A percentile compares a stretch with the other conserved stretches of the same genome.
Evolutionary conservation across 1,284 basidiomycete species (phyloP).

Genomic region (Puccinia brachypodii): DNA sequence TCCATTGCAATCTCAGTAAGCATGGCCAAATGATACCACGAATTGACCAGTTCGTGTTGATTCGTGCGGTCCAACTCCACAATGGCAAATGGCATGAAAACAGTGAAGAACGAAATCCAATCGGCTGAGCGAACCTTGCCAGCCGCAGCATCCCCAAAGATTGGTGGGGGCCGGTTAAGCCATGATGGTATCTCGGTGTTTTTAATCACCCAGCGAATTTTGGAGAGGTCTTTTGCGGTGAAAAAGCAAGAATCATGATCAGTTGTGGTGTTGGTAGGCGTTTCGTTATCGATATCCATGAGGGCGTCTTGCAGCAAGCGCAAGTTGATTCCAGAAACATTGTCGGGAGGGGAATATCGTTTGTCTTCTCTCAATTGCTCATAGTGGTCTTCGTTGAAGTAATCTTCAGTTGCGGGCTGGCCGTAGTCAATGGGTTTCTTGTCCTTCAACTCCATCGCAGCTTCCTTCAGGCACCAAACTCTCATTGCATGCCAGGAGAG

Average conservation of each 20-base stretch:
- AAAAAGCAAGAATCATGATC: not conserved
- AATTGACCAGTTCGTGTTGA: conserved; percentile 4
- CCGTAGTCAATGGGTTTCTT: not conserved
- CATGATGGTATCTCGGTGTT: conserved; percentile 21
- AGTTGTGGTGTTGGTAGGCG: not conserved
- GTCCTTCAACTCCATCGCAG: conserved; percentile 16
- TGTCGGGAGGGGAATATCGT: not conserved
- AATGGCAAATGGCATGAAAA: conserved; percentile 32
- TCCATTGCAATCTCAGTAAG: conserved; percentile 34
- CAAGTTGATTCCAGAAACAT: conserved; percentile 21
- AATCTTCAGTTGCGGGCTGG: conserved; percentile 15
- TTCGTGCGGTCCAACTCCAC: conserved; percentile 2
- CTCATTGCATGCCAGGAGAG: conserved; percentile 20
- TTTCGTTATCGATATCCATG: conserved; percentile 22
- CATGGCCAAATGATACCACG: conserved; percentile 18
- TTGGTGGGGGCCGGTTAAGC: conserved; percentile 27
- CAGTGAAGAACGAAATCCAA: conserved; percentile 26
- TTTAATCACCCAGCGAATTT: conserved; percentile 3
- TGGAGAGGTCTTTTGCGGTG: conserved; percentile 18
- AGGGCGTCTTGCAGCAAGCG: conserved; percentile 30
- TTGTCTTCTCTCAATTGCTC: conserved; percentile 15
- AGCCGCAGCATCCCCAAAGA: conserved; percentile 28
- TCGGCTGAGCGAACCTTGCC: conserved; percentile 40
- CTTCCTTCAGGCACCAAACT: conserved; percentile 28
- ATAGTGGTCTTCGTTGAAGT: conserved; percentile 33